These are phyloP conservation scores for Ceratobasidium sp. DNA, from an alignment of 1,284 basidiomycete genomes.

Conservation along the genomic window DNA sequence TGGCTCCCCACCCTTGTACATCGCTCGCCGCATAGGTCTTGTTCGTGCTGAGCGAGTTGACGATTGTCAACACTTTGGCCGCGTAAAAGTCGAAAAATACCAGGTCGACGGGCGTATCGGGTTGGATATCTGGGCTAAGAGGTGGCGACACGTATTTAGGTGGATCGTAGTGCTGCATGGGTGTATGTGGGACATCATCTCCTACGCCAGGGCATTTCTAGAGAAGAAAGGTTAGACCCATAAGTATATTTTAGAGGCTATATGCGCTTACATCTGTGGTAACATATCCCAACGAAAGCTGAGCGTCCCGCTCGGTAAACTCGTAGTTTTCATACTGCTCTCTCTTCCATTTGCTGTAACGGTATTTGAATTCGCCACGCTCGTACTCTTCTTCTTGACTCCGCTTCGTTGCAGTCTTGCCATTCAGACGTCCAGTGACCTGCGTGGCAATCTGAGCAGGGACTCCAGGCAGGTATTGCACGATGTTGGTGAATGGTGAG, in stretches of 20 bases:
- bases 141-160: conserved; percentile 64
- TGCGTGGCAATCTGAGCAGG: conserved; percentile 64
- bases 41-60: conserved; percentile 68
- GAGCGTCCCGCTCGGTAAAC: conserved; percentile 50
- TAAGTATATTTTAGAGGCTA: not conserved
- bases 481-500: conserved; percentile 64
- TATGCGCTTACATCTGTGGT: conserved; percentile 70
- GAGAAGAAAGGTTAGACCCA: conserved; percentile 10
- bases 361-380: conserved; percentile 40
- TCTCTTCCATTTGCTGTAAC: conserved; percentile 44
- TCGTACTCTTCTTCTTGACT: conserved; percentile 57
- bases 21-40: conserved; percentile 66
- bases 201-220: conserved; percentile 78
- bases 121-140: conserved; percentile 64
- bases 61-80: conserved; percentile 64
- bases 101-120: conserved; percentile 70
- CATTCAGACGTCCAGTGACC: conserved; percentile 68
- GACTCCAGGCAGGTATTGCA: conserved; percentile 67
- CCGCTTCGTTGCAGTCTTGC: conserved; percentile 56
- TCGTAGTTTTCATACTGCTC: conserved; percentile 37
- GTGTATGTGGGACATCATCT: conserved; percentile 73
- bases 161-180: conserved; percentile 67
- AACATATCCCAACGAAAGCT: conserved; percentile 79
- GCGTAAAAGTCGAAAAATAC: conserved; percentile 79
- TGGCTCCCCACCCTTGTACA: conserved; percentile 64